Base-by-base conservation (phyloP, 371 early-diverging fungal species). In the Zychaea mexicana region DNA sequence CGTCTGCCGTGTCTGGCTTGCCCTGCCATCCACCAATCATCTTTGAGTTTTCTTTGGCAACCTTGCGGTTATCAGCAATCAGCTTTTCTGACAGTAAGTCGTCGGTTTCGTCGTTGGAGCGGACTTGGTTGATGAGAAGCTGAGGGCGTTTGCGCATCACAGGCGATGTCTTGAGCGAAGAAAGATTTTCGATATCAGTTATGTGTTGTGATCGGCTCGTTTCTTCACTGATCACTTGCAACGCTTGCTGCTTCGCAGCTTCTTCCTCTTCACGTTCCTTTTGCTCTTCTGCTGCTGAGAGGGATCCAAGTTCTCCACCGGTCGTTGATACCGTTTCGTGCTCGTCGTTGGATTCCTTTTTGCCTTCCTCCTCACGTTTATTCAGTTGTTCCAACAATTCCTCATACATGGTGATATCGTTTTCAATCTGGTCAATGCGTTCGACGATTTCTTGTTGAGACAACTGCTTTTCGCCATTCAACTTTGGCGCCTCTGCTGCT, bases 11-110 rank as follows among this genome's bases (percentile, higher is more conserved):
- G 19, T 76, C 75, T 13, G 52, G 60, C 45, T 65, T 66, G 61
- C 63, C 73, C 66, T 71, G 70, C 78, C 83, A 64, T 7, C 82
- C 78, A 13, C 70, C 70, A 30, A 76, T 64, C 59, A 83, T 70
- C 2, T 66, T 61, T 2, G 85, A 79, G 46, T 80, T 81, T 15
- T 76, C 71, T 52, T 79, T 78, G 9, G 91, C 90, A 1, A 77
- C 66, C 7, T 73, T 68, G 24, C 78, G 82, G 64, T 91, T 91
- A 30, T 88, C 88, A 3, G 72, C 71, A 31, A 88, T 78, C 8
- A 91, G 83, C 12, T 81, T 75, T 54, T 81, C 76, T 42, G 67
- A 78, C 19, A 84, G 66, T 0, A 71, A 69, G 32, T 83, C 82
- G 2, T 85, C 84, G 6, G 65, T 62, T 13, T 81, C 77, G 21